These are phyloP conservation scores for Cylindrodendrum hubeiense DNA, from an alignment of 2,329 filamentous ascomycete species.

Conservation along the genomic window DNA sequence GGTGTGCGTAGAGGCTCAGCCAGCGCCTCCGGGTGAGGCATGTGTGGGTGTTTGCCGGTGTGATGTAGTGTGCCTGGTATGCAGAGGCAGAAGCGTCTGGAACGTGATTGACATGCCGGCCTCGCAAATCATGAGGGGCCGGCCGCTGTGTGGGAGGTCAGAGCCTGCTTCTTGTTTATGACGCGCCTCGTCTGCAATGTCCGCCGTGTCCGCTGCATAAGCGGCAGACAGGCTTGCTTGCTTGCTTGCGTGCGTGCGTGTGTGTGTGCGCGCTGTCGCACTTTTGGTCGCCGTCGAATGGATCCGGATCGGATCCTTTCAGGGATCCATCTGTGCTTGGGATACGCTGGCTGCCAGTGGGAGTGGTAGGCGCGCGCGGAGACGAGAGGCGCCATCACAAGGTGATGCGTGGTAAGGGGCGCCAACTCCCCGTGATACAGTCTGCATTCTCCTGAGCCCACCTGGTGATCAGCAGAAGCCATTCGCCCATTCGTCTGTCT, in stretches of 20 bases:
- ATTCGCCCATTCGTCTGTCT: not conserved
- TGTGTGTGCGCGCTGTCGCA: too few relatives aligned
- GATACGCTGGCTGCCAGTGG: not conserved
- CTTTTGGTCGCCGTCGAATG: not conserved
- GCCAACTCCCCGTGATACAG: constrained; percentile 17
- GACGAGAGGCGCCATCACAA: constrained; percentile 18
- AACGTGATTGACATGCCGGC: constrained; percentile 24
- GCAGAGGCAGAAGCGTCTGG: constrained; percentile 6
- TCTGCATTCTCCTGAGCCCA: not conserved
- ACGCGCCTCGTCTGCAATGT: not conserved
- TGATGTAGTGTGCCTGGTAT: constrained; percentile 13
- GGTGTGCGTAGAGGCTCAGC: not conserved
- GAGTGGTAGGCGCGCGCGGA: not conserved
- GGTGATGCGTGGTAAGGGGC: not conserved
- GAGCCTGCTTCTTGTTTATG: constrained; percentile 13
- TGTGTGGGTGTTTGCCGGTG: constrained; percentile 1
- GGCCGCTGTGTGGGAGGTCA: constrained; percentile 8
- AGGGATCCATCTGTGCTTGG: not conserved
- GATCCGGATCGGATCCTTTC: not conserved
- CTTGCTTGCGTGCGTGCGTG: not conserved
- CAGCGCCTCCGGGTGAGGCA: not conserved
- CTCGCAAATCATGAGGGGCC: constrained; percentile 15
- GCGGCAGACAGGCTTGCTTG: not conserved
- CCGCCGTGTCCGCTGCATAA: not conserved
- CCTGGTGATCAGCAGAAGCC: constrained; percentile 1